A percentile compares a stretch with the other conserved stretches of the same genome.
These are phyloP conservation scores for Paramecium biaurelia DNA, from an alignment of 73 alveolate genomes.

Conservation along the genomic window DNA sequence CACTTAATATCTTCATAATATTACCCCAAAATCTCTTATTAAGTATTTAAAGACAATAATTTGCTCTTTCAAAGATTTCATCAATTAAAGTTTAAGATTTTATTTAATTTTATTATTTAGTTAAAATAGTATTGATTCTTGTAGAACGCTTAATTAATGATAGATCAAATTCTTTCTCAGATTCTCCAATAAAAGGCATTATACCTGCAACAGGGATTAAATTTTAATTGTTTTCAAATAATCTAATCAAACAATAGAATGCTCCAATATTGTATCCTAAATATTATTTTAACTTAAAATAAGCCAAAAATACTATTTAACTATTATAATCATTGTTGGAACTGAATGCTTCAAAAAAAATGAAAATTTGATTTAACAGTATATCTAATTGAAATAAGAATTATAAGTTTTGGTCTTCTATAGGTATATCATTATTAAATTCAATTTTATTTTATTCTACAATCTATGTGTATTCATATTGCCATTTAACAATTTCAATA, in stretches of 20 bases:
- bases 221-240: background rate
- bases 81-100: slow-evolving; percentile 5
- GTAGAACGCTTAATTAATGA: background rate
- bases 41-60: background rate
- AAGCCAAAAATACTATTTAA: background rate
- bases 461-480: background rate
- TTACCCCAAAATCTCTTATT: background rate
- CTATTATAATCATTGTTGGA: background rate
- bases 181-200: background rate
- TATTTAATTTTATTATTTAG: background rate
- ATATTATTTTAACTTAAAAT: background rate
- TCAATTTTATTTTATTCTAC: background rate
- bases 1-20: background rate
- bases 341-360: background rate
- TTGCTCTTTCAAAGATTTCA: background rate
- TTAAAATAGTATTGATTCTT: background rate
- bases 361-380: background rate
- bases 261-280: slow-evolving; percentile 14
- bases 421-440: background rate
- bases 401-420: background rate
- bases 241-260: slow-evolving; percentile 3
- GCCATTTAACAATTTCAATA: background rate
- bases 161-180: background rate
- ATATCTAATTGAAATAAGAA: background rate
- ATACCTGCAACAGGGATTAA: slow-evolving; percentile 40